A percentile compares a stretch with the other conserved stretches of the same genome.
These are phyloP conservation scores for Sarocladiaceae sp. DNA, from an alignment of 2,329 filamentous ascomycete genomes.

Conservation along the genomic window DNA sequence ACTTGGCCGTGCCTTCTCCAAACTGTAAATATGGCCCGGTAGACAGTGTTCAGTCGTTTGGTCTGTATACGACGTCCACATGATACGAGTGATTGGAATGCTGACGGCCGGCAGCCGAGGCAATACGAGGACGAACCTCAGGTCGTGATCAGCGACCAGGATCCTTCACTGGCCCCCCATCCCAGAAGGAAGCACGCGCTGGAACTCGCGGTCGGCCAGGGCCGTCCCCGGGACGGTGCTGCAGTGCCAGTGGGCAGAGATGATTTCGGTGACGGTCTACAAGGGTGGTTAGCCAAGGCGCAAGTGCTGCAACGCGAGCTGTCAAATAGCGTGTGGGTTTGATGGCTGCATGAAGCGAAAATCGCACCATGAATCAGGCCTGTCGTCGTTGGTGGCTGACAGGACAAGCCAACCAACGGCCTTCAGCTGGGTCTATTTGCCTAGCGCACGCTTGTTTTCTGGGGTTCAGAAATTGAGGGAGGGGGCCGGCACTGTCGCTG, in stretches of 20 bases:
- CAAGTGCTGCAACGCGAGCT: not conserved
- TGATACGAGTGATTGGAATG: not conserved
- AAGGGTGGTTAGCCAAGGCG: too few species aligned
- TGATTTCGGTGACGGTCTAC: not conserved
- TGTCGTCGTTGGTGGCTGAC: slow-evolving; percentile 1
- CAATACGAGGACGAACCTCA: not conserved
- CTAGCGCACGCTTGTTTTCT: too few species aligned
- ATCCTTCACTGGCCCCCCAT: not conserved
- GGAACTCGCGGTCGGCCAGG: slow-evolving; percentile 6
- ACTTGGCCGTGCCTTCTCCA: too few species aligned
- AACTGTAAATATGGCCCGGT: too few species aligned
- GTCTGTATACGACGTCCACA: too few species aligned
- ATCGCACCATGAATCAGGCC: not conserved
- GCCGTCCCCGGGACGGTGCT: not conserved
- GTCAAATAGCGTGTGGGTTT: not conserved
- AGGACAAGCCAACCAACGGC: too few species aligned
- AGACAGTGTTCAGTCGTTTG: too few species aligned
- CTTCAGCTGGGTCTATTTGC: too few species aligned
- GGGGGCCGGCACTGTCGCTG: too few species aligned
- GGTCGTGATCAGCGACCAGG: not conserved
- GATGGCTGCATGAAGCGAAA: slow-evolving; percentile 2
- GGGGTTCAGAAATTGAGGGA: too few species aligned
- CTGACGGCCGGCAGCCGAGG: not conserved
- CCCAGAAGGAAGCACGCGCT: not conserved
- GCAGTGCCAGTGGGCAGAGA: not conserved